Evolutionary conservation across 2,329 filamentous ascomycete genomes (phyloP), one percentile per base, ranked within the genome.

Genomic region (Harringtonia aguacate): DNA sequence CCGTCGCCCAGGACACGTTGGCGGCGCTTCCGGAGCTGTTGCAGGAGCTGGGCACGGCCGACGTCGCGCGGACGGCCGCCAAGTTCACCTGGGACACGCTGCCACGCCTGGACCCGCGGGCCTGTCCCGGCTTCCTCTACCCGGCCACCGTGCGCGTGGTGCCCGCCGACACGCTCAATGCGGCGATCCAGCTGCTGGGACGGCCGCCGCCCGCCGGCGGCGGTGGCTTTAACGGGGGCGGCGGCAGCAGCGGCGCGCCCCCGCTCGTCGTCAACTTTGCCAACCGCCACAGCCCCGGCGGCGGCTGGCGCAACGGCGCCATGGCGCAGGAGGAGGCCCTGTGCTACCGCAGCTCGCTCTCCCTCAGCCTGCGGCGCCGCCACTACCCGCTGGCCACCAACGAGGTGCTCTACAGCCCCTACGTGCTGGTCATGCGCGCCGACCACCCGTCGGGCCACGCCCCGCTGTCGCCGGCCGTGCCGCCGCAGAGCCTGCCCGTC

Each of bases 251-350:
- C 12, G 30, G 13, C 30, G 12, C 13, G 30, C 29, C 4, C 15
- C 6, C 34, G 14, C 73, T 70, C 28, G 68, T 84, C 21, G 63
- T 86, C 46, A 86, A 84, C 53, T 76, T 84, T 62, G 80, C 80
- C 14, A 81, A 75, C 39, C 68, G 73, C 38, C 52, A 58, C 6
- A 58, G 55, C 15, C 68, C 75, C 0, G 81, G 80, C n/a, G 81
- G 81, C 18, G 79, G 78, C 17, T 85, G 79, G 70, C 56, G 70
- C 5, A 68, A 67, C 31, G 81, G 81, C 30, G 67, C 77, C 44
- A 59, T 73, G 27, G 80, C 81, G 0, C 81, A 86, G 58, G 81
- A 86, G 61, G 81, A 86, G 62, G 71, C 74, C 3, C 66, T 86
- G 8, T 85, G 79, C 61, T 80, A 78, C 55, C 73, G 80, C 36